Evolutionary conservation across 768 basidiomycete species (phyloP).

Genomic region (Serpula lacrymans): DNA sequence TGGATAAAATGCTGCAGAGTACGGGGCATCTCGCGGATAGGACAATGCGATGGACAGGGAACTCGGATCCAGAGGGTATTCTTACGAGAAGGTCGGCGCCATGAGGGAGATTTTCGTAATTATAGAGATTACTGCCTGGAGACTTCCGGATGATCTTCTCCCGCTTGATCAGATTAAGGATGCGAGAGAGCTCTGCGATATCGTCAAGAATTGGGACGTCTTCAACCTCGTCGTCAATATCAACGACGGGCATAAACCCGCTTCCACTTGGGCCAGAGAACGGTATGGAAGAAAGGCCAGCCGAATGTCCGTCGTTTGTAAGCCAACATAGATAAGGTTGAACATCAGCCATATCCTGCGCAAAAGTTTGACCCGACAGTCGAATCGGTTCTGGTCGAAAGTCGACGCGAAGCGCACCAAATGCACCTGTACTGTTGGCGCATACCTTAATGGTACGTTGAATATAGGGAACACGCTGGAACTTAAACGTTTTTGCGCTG

Average conservation of each 20-base stretch:
- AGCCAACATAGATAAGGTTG: constrained; percentile 61
- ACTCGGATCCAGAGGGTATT: constrained; percentile 37
- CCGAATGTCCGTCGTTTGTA: too few relatives aligned
- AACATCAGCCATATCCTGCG: constrained; percentile 62
- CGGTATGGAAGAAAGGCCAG: not conserved
- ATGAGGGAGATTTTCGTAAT: constrained; percentile 25
- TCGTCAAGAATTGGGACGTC: constrained; percentile 36
- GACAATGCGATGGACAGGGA: constrained; percentile 67
- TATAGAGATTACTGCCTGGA: not conserved
- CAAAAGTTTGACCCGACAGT: constrained; percentile 52
- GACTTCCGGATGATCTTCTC: constrained; percentile 6
- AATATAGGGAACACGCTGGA: constrained; percentile 72
- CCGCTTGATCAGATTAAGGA: constrained; percentile 11
- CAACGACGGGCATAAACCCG: constrained; percentile 4
- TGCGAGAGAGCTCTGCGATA: constrained; percentile 25
- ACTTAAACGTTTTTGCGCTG: constrained; percentile 60
- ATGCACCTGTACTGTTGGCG: constrained; percentile 84
- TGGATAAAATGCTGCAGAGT: constrained; percentile 42
- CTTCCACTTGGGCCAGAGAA: not conserved
- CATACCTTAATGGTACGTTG: constrained; percentile 86
- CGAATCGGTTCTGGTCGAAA: constrained; percentile 55
- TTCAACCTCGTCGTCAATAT: constrained; percentile 35
- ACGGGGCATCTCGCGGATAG: constrained; percentile 56
- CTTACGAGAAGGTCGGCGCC: constrained; percentile 66
- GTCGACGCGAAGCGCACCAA: constrained; percentile 80